A percentile compares a stretch with the other conserved stretches of the same genome.
Evolutionary conservation across 148 eudicot species (phyloP).

Genomic region (Nyssa sinensis): DNA sequence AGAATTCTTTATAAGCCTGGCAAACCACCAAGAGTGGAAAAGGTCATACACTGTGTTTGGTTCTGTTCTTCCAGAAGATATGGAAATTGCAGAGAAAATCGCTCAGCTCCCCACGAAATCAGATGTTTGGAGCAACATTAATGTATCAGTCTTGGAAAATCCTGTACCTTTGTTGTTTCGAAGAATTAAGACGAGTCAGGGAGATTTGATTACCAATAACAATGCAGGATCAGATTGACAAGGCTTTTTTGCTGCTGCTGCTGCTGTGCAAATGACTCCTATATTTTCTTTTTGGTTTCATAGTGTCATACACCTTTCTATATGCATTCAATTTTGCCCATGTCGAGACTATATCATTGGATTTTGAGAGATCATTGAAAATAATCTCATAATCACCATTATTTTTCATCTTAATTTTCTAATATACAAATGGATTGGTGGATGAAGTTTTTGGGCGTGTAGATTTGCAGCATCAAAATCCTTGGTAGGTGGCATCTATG

Average conservation of each 20-base stretch:
- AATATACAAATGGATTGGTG: no score
- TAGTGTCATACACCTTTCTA: no score
- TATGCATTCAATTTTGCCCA: conserved; percentile 4
- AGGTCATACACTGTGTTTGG: conserved; percentile 76
- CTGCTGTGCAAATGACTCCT: background rate
- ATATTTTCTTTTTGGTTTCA: background rate
- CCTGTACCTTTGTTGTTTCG: conserved; percentile 49
- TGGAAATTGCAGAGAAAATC: conserved; percentile 76
- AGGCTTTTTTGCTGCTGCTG: background rate
- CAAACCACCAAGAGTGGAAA: conserved; percentile 81
- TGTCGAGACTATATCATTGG: no score
- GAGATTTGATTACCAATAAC: conserved; percentile 8
- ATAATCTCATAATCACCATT: no score
- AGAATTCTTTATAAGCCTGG: conserved; percentile 90
- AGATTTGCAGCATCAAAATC: no score
- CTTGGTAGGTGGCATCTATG: no score
- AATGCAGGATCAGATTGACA: conserved; percentile 3
- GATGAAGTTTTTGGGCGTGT: no score
- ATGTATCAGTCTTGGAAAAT: conserved; percentile 67
- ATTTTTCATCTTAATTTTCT: no score
- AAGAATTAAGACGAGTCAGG: conserved; percentile 30
- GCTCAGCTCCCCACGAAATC: conserved; percentile 60
- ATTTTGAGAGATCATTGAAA: no score
- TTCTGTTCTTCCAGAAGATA: conserved; percentile 73
- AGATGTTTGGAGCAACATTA: conserved; percentile 77